Evolutionary conservation across 108 stramenopile species (phyloP), one percentile per base, ranked within the genome.

Genomic region (Pseudonitzschia delicatissima): DNA sequence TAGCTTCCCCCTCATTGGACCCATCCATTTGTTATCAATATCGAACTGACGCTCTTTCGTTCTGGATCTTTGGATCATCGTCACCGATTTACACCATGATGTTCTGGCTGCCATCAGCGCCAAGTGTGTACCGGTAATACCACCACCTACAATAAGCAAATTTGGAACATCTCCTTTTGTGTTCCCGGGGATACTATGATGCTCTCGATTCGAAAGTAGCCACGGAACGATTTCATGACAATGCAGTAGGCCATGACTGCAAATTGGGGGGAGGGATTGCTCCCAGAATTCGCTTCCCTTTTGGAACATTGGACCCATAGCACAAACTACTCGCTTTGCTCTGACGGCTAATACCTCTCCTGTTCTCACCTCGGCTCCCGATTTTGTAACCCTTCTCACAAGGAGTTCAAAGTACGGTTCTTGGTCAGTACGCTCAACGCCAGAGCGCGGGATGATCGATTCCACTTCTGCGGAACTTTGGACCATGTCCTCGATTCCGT

Each of bases 11-110:
- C 72, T 40, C 26, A 23, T 18, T 26, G 67, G 59, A n/a, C 72
- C 72, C 72, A 73, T 73, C 72, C 72, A 73, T 34, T 68, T 44
- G 33, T 68, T 68, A 28, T 67, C 60, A 6, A 73, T 20, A 62
- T 73, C 72, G 34, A 73, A 73, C 13, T 73, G 72, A n/a, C 72
- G 40, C 21, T 18, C 13, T 8, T 49, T 25, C 7, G 33, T 27
- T 28, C 17, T 47, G 9, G 67, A 68, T 60, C 72, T 32, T 35
- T 73, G 72, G 21, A 68, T 35, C 6, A 73, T 21, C 31, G 58
- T 73, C 0, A 73, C 72, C 17, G 55, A 67, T 17, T 31, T 5
- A 33, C 53, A 55, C 53, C 53, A 72, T 11, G 66, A 29, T 31
- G 71, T 39, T 17, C 45, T 40, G 12, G 57, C 18, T 25, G 66